Percentiles rank a stretch among this genome's conserved stretches.
Evolutionary conservation across 345 rosid genomes (phyloP).

Genomic region (Pugionium dolabratum): DNA sequence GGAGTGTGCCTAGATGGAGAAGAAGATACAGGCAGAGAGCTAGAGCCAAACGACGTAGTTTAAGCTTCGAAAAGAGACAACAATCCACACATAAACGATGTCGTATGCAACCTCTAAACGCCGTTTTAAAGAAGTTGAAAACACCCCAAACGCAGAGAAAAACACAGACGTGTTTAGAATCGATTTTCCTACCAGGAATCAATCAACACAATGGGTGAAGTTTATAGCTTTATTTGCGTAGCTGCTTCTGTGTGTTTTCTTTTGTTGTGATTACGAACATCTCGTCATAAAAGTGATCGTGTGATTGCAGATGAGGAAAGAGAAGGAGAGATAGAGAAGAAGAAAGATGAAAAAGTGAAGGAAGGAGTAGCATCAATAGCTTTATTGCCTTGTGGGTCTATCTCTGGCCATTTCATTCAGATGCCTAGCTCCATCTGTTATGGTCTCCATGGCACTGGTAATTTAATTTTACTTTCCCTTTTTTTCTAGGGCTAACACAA

Average conservation of each 20-base stretch:
- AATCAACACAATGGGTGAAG: conserved; percentile 28
- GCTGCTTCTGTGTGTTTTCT: not conserved
- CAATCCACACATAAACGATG: conserved; percentile 4
- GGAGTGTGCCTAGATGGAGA: not conserved
- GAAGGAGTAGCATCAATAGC: conserved; percentile 93
- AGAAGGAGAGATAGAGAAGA: conserved; percentile 37
- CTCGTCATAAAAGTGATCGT: not conserved
- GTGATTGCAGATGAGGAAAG: conserved; percentile 39
- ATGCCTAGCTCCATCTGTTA: conserved; percentile 83
- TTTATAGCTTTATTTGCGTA: conserved; percentile 14
- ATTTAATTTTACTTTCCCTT: conserved; percentile 1
- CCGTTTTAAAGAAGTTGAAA: not conserved
- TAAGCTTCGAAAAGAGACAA: not conserved
- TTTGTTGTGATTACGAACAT: not conserved
- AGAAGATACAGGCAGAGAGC: not conserved
- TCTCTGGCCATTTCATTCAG: conserved; percentile 88
- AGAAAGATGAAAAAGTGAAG: conserved; percentile 48
- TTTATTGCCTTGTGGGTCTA: conserved; percentile 72
- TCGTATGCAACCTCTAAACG: not conserved
- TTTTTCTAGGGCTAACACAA: not conserved
- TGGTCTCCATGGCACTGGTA: conserved; percentile 91
- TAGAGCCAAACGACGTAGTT: conserved; percentile 6
- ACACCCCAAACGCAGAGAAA: not conserved
- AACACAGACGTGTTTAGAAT: conserved; percentile 1
- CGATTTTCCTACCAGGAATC: conserved; percentile 12